Evolutionary conservation across 306 rosid genomes (phyloP).

Genomic region (Pyrus pyrifolia): DNA sequence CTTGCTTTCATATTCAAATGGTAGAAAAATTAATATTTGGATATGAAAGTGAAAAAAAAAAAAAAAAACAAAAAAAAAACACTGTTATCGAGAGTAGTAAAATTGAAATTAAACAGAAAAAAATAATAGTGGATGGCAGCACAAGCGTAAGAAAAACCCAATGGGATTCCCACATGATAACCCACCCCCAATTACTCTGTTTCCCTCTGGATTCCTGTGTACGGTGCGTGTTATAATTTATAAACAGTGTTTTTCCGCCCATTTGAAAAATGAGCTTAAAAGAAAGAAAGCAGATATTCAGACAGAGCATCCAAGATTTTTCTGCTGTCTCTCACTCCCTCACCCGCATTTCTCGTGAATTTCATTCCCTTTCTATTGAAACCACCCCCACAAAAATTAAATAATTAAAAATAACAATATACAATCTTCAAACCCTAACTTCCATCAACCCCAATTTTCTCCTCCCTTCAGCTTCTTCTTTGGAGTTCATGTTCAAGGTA

Average conservation of each 20-base stretch:
- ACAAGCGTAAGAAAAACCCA: background rate
- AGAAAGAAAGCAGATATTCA: background rate
- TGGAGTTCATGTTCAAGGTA: background rate
- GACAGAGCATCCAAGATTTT: background rate
- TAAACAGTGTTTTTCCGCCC: conserved; percentile 5
- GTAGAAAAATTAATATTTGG: no score
- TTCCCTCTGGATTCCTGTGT: background rate
- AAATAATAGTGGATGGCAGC: background rate
- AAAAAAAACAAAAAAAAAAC: no score
- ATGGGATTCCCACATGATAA: background rate
- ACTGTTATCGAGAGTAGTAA: no score
- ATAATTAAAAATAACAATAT: background rate
- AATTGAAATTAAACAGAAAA: no score
- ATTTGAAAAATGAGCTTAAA: conserved; percentile 2
- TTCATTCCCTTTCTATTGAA: background rate
- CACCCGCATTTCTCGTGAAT: conserved; percentile 7
- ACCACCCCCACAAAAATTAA: background rate
- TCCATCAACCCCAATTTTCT: background rate
- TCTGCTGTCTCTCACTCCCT: background rate
- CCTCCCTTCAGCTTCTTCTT: background rate
- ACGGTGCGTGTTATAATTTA: background rate
- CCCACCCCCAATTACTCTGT: background rate
- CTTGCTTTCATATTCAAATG: no score
- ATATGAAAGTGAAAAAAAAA: no score
- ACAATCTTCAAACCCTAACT: background rate